Conservation (phyloP, 2,329 filamentous ascomycete genomes). For the Ampelomyces quisqualis region DNA sequence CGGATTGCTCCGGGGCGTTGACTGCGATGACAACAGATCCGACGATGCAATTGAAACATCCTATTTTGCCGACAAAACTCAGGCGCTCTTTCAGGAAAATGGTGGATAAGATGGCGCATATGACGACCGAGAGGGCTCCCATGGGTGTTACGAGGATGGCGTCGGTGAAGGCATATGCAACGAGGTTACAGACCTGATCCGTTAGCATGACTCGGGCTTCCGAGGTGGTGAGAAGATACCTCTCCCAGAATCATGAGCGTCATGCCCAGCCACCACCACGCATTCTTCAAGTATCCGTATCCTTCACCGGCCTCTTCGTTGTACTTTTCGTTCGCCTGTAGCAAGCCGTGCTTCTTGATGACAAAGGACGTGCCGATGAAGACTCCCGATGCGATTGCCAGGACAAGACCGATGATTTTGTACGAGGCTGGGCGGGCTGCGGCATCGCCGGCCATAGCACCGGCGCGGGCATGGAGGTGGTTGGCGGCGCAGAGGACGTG, state of each 20-base stretch:
- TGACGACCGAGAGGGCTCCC: conserved; percentile 86
- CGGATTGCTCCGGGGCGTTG: conserved; percentile 84
- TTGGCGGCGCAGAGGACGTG: conserved; percentile 45
- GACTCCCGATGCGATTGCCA: conserved; percentile 82
- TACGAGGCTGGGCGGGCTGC: conserved; percentile 59
- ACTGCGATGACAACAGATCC: conserved; percentile 92
- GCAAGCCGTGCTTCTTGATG: conserved; percentile 86
- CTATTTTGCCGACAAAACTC: conserved; percentile 93
- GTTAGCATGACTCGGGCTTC: background rate
- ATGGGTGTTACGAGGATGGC: conserved; percentile 92
- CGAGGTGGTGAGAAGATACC: conserved; percentile 52
- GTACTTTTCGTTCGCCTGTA: conserved; percentile 94
- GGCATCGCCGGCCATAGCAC: conserved; percentile 32
- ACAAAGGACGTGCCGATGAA: conserved; percentile 97
- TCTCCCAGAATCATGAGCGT: conserved; percentile 95
- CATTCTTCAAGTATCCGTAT: conserved; percentile 94
- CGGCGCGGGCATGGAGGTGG: conserved; percentile 50
- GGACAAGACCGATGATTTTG: conserved; percentile 81
- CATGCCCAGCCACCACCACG: conserved; percentile 96
- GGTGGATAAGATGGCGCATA: conserved; percentile 85
- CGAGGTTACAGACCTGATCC: conserved; percentile 68
- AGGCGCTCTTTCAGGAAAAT: conserved; percentile 95
- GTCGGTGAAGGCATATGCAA: conserved; percentile 94
- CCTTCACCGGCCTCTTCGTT: conserved; percentile 93
- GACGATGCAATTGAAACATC: conserved; percentile 92